phyloP scores from a whole-genome alignment of 2,329 filamentous ascomycete species.

The Colletotrichum acutatum region DNA sequence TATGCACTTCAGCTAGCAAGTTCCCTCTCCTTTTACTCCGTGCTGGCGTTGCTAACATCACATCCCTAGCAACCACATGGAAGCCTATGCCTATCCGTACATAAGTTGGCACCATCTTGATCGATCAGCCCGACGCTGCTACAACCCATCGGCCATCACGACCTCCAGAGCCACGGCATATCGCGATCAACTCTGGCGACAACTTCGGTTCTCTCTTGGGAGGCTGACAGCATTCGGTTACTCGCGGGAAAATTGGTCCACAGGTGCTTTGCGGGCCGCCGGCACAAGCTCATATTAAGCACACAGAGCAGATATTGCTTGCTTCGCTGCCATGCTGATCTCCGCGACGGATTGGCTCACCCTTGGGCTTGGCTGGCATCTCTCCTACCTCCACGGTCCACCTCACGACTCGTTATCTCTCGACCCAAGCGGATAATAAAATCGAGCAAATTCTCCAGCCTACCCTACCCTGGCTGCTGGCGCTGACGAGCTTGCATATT shows the following conservation, averaged over 20 bases:
- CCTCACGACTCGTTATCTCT: conserved; percentile 18
- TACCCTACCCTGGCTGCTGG: background rate
- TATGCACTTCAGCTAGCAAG: background rate
- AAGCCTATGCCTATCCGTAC: background rate
- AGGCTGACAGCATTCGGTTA: conserved; percentile 4
- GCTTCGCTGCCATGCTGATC: conserved; percentile 14
- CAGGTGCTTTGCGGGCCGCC: conserved; percentile 11
- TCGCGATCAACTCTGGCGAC: background rate
- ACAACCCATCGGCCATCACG: background rate
- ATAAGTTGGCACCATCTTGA: background rate
- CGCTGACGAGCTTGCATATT: background rate
- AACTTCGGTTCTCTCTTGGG: background rate
- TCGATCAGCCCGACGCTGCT: background rate
- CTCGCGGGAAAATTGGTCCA: background rate
- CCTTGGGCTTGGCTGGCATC: background rate
- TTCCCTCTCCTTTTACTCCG: background rate
- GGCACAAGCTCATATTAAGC: conserved; percentile 14
- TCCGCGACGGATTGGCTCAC: conserved; percentile 6
- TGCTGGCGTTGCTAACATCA: background rate
- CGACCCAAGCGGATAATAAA: conserved; percentile 7
- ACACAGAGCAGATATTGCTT: conserved; percentile 7
- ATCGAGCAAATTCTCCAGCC: conserved; percentile 12
- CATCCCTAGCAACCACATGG: background rate
- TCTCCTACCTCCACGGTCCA: background rate
- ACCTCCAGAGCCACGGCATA: background rate